These are phyloP conservation scores for Rhizophagus sp. DNA, from an alignment of 192 early-diverging fungal genomes.

Conservation along the genomic window DNA sequence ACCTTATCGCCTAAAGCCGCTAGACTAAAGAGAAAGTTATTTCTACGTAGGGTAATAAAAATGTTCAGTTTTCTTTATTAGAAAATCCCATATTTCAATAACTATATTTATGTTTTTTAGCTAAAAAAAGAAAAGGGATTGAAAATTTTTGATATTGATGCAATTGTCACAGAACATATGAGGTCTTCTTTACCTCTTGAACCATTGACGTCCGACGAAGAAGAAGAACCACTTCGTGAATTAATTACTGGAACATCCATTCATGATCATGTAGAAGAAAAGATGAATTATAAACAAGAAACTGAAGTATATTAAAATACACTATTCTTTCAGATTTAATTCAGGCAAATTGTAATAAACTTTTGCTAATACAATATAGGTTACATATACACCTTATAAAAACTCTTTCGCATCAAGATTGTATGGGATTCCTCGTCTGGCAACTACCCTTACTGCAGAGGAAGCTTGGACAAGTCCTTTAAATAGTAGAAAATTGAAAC, in stretches of 20 bases:
- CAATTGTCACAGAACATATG: conserved; percentile 42
- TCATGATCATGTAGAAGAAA: neutral
- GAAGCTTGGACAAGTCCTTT: conserved; percentile 65
- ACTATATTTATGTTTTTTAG: conserved; percentile 36
- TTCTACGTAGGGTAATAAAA: conserved; percentile 37
- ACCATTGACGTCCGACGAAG: neutral
- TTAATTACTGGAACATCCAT: neutral
- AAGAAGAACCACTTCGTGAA: neutral
- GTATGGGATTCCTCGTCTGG: conserved; percentile 57
- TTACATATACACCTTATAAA: conserved; percentile 59
- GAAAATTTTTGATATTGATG: conserved; percentile 69
- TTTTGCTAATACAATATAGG: conserved; percentile 37
- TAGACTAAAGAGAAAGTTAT: conserved; percentile 61
- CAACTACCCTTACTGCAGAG: conserved; percentile 56
- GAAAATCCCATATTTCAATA: neutral
- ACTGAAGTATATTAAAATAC: conserved; percentile 29
- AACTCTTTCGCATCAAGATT: conserved; percentile 79
- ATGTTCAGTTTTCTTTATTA: neutral
- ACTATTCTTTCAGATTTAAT: conserved; percentile 35
- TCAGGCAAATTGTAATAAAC: conserved; percentile 29
- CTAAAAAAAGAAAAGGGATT: conserved; percentile 65
- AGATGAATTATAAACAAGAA: conserved; percentile 6
- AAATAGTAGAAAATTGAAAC: conserved; percentile 70
- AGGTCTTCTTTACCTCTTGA: conserved; percentile 32
- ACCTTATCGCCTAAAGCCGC: conserved; percentile 44